A percentile compares a stretch with the other conserved stretches of the same genome.
phyloP scores from a whole-genome alignment of 805 yeast species.

The Schwanniomyces yamadae region DNA sequence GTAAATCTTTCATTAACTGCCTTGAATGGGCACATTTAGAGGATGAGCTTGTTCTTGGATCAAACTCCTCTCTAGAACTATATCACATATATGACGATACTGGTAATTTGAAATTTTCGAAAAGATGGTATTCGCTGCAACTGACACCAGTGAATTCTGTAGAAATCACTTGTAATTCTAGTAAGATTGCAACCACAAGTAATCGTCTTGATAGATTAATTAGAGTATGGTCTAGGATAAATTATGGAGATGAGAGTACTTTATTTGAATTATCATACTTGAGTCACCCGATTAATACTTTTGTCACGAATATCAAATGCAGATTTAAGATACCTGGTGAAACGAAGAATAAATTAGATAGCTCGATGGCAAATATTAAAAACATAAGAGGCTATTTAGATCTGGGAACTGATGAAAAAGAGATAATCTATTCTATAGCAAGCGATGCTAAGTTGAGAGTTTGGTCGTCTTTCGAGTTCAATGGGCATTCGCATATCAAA shows the following conservation, averaged over 20 bases:
- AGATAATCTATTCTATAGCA: conserved; percentile 60
- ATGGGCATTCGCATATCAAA: conserved; percentile 55
- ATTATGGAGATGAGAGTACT: conserved; percentile 55
- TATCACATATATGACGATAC: conserved; percentile 52
- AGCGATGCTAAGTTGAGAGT: conserved; percentile 58
- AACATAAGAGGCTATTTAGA: conserved; percentile 34
- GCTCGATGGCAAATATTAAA: conserved; percentile 34
- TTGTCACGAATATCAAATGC: conserved; percentile 62
- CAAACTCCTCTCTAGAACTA: conserved; percentile 48
- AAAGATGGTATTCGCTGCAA: conserved; percentile 51
- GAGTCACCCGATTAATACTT: conserved; percentile 51
- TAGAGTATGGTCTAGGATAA: conserved; percentile 75
- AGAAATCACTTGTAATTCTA: conserved; percentile 65
- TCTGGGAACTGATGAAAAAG: conserved; percentile 30
- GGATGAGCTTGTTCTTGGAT: conserved; percentile 62
- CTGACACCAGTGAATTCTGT: conserved; percentile 61
- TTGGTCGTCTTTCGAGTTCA: conserved; percentile 67
- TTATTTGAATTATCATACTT: conserved; percentile 70
- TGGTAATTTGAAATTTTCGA: conserved; percentile 35
- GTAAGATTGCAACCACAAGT: conserved; percentile 58
- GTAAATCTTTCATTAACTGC: conserved; percentile 27
- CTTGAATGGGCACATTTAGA: conserved; percentile 54
- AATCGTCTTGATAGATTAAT: conserved; percentile 64
- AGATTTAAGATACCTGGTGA: conserved; percentile 22
- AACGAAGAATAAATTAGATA: conserved; percentile 7